Base-by-base conservation (phyloP, 2,329 filamentous ascomycete species). In the Neofusicoccum sp. region DNA sequence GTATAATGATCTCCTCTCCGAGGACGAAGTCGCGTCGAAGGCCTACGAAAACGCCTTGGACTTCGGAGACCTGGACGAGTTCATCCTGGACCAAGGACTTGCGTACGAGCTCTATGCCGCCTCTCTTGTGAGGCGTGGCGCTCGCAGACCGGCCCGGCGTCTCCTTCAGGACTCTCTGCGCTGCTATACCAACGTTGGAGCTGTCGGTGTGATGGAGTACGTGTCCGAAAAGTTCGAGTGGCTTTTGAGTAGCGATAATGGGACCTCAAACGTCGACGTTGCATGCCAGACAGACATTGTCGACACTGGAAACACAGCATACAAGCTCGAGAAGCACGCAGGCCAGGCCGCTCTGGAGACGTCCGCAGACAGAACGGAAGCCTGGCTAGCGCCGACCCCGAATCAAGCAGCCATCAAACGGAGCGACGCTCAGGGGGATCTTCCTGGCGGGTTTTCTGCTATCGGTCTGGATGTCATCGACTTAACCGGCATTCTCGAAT, bases 391-490 rank as follows among this genome's bases (percentile, higher is more conserved):
- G 7, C 77, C 77, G 7, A 79, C 83, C 54, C 78, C 83, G 31
- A 22, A 52, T 37, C 80, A 39, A 69, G 79, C 34, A 70, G 71
- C 29, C 80, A 80, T 65, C 75, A 75, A 76, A 62, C 70, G 73
- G 16, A 71, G 69, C 28, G 71, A 73, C 44, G 66, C 70, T 50
- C 82, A 84, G 64, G 76, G 83, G 5, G 85, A 87, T 66, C 80
- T 84, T 22, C 85, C 84, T 2, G 85, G 81, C 39, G 87, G 88
- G 9, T 81, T 93, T 64, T 89, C 89, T 44, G 87, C 89, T 33
- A 77, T 79, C 1, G 81, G 81, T 3, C 83, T 94, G 60, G 91
- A 94, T 77, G 93, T 94, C 88, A 88, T 94, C 71, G 91, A 93
- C 74, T 76, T 93, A 65, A 88, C 91, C 45, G 89, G 89, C 29